Evolutionary conservation across 345 rosid species (phyloP), one percentile per base, ranked within the genome.

Genomic region (Psidium friedrichsthalianum): DNA sequence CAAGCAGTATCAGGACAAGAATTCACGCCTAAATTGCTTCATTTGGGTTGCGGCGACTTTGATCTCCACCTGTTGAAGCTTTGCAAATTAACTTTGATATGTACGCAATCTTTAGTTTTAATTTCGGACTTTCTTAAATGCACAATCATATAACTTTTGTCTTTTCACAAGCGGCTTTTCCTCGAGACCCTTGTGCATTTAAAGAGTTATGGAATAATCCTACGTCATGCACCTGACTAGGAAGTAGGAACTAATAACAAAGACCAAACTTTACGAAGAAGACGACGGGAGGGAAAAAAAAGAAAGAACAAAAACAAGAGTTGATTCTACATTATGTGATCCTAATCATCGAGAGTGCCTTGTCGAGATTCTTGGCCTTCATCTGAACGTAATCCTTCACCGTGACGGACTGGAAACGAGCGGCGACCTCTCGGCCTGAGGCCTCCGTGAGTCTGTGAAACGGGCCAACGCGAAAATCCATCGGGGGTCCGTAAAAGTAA

Each of bases 281-380:
- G 78, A 64, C 1, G 44, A 16, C 78, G 0, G 78, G 44, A 64
- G 78, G 6, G 44, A 40, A 8, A 15, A n/a, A 64, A 64, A 32
- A 42, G 18, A 58, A 61, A 15, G 24, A 32, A 32, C 24, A 32
- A 32, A 64, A 20, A 64, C 44, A 8, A 16, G 21, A 64, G 44
- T 32, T 64, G 6, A 32, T 64, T 32, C 24, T 64, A 14, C 0
- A 32, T 64, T 11, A 64, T 32, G 12, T 78, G 64, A 87, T 85
- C 87, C 86, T 86, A 42, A 94, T 91, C 58, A 82, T 82, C 52
- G 94, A 90, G 81, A 95, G 94, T 51, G 98, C 94, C n/a, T 90
- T 90, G 49, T 91, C 90, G 69, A 91, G 90, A 85, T 89, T 89
- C 87, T 87, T 90, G 8, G 92, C 91, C 89, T 96, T 96, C 49